These are phyloP conservation scores for Arthromyces matolae DNA, from an alignment of 768 basidiomycete species.

Conservation along the genomic window DNA sequence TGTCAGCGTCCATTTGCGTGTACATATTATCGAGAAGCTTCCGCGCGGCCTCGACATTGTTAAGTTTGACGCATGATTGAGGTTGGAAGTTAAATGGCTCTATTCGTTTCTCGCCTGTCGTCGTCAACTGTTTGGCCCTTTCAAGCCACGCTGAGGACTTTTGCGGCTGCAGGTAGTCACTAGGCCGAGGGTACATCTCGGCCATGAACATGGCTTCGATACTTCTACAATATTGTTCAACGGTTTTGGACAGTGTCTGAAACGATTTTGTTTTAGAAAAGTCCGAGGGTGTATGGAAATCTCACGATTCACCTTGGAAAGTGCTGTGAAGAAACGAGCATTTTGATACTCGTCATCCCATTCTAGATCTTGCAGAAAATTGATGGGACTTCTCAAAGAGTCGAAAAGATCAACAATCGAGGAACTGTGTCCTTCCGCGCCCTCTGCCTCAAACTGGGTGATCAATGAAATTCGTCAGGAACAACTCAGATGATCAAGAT, in stretches of 20 bases:
- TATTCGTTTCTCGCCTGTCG: constrained; percentile 82
- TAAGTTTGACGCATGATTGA: constrained; percentile 94
- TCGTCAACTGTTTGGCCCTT: constrained; percentile 74
- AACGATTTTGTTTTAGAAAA: neutral
- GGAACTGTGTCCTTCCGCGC: constrained; percentile 84
- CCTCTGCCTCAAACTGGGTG: constrained; percentile 70
- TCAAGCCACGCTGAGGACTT: constrained; percentile 89
- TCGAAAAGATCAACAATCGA: constrained; percentile 97
- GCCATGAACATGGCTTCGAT: constrained; percentile 87
- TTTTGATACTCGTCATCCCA: constrained; percentile 92
- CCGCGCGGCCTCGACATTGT: constrained; percentile 93
- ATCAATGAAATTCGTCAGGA: neutral
- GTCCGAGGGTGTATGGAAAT: neutral
- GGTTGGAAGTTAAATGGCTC: constrained; percentile 94
- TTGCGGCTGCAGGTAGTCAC: constrained; percentile 76
- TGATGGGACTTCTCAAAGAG: constrained; percentile 85
- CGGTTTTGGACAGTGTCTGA: constrained; percentile 85
- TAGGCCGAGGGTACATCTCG: constrained; percentile 90
- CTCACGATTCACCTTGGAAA: constrained; percentile 66
- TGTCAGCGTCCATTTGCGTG: constrained; percentile 85
- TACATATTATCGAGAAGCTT: constrained; percentile 93
- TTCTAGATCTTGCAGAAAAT: constrained; percentile 82
- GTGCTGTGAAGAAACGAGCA: constrained; percentile 83
- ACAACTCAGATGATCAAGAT: neutral
- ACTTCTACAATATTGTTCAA: constrained; percentile 87